Evolutionary conservation across 2,329 filamentous ascomycete genomes (phyloP).

Genomic region (Pseudogymnoascus sp.): DNA sequence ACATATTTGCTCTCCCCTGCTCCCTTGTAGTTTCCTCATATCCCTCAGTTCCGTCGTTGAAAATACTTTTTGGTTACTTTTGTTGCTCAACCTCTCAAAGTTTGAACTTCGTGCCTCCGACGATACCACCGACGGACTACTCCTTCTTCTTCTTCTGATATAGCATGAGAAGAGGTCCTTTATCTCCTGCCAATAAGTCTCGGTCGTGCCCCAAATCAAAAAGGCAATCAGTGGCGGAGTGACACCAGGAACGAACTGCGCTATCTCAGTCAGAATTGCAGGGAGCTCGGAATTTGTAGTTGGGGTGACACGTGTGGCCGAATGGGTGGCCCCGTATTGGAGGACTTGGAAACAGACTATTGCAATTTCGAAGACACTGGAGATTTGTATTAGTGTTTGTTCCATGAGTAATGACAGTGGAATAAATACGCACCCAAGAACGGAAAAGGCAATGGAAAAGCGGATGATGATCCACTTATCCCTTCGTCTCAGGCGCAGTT

Average conservation of each 20-base stretch:
- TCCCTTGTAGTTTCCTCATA: background rate
- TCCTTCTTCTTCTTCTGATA: background rate
- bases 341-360: conserved; percentile 12
- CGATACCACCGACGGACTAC: background rate
- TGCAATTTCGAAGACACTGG: conserved; percentile 9
- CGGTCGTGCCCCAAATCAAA: conserved; percentile 11
- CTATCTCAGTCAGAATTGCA: background rate
- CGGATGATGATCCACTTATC: conserved; percentile 13
- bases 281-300: background rate
- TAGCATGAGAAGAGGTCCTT: background rate
- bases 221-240: conserved; percentile 3
- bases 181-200: background rate
- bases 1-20: background rate
- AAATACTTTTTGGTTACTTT: background rate
- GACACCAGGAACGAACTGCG: conserved; percentile 12
- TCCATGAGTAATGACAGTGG: background rate
- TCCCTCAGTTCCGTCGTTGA: background rate
- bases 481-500: background rate
- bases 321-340: background rate
- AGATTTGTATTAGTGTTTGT: background rate
- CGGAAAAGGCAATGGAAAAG: conserved; percentile 11
- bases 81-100: background rate
- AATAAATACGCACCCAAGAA: background rate
- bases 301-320: background rate
- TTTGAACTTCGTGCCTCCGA: background rate